phyloP scores from a whole-genome alignment of 2,329 filamentous ascomycete genomes.

The Zasmidium angulare region DNA sequence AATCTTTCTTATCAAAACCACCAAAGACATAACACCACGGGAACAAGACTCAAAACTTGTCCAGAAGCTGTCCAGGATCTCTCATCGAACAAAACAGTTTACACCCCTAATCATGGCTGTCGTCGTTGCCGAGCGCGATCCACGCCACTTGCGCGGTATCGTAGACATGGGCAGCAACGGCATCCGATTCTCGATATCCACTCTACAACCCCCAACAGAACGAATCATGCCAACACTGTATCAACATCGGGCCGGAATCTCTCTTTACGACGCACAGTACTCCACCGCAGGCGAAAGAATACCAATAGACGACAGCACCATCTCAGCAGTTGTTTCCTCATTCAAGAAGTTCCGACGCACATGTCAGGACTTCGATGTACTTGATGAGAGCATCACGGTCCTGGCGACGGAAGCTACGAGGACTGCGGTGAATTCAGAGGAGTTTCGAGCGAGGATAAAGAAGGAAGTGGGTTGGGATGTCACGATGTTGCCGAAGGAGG shows the following conservation, averaged over 20 bases:
- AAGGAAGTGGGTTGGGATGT: slow-evolving; percentile 66
- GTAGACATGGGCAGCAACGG: slow-evolving; percentile 67
- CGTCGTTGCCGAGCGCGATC: slow-evolving; percentile 3
- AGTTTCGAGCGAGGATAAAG: slow-evolving; percentile 66
- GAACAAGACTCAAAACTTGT: not conserved
- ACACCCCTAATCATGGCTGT: not conserved
- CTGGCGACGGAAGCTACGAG: slow-evolving; percentile 89
- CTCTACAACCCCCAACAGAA: slow-evolving; percentile 68
- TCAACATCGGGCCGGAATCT: slow-evolving; percentile 75
- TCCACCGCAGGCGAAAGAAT: slow-evolving; percentile 40
- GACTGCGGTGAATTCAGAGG: slow-evolving; percentile 69
- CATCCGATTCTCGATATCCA: slow-evolving; percentile 87
- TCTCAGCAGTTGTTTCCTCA: slow-evolving; percentile 64
- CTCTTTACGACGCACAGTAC: slow-evolving; percentile 77
- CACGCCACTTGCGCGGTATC: slow-evolving; percentile 31
- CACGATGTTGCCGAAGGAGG: slow-evolving; percentile 70
- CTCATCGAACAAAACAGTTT: too few relatives aligned
- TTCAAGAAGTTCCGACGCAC: slow-evolving; percentile 70
- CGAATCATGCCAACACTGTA: slow-evolving; percentile 77
- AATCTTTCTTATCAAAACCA: not conserved
- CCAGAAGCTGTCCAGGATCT: too few relatives aligned
- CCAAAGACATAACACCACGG: not conserved
- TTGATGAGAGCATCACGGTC: slow-evolving; percentile 64
- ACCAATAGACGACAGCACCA: slow-evolving; percentile 60
- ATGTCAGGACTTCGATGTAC: slow-evolving; percentile 69